Percentiles rank a stretch among this genome's conserved stretches.
Evolutionary conservation across 2,329 filamentous ascomycete genomes (phyloP).

Genomic region (Aspergillus costaricaensis): DNA sequence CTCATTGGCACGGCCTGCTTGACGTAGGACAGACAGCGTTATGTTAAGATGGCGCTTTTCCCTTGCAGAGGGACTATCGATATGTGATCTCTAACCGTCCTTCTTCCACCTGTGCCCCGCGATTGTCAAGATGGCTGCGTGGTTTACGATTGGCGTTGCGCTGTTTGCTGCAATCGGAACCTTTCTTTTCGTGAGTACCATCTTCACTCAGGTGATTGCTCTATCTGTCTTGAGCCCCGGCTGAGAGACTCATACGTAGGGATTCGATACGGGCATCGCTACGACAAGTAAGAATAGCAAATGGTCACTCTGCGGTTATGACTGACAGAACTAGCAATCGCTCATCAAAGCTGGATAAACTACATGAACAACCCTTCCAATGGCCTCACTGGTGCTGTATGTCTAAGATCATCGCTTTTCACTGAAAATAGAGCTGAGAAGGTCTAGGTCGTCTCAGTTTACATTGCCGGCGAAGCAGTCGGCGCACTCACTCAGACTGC

Average conservation of each 20-base stretch:
- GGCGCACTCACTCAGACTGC: slow-evolving; percentile 57
- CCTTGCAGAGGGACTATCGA: background rate
- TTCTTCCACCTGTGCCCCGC: background rate
- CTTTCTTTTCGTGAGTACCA: slow-evolving; percentile 55
- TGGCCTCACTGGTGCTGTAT: slow-evolving; percentile 56
- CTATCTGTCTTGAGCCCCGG: background rate
- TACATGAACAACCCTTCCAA: slow-evolving; percentile 60
- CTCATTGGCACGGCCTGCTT: background rate
- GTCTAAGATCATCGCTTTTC: slow-evolving; percentile 8
- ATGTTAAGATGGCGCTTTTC: background rate
- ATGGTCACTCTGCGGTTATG: background rate
- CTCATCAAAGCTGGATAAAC: slow-evolving; percentile 60
- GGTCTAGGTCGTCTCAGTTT: slow-evolving; percentile 56
- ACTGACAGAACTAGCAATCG: slow-evolving; percentile 49
- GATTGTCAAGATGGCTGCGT: slow-evolving; percentile 36
- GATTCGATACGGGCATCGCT: slow-evolving; percentile 62
- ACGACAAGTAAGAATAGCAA: slow-evolving; percentile 53
- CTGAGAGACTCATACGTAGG: slow-evolving; percentile 39
- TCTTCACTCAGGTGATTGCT: background rate
- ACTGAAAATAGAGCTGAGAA: background rate
- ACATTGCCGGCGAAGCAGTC: slow-evolving; percentile 61
- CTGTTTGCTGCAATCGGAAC: slow-evolving; percentile 62
- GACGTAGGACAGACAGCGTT: background rate
- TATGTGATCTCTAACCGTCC: background rate
- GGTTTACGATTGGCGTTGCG: slow-evolving; percentile 55